These are phyloP conservation scores for Tephrocybe sp. DNA, from an alignment of 768 basidiomycete species.

Conservation along the genomic window DNA sequence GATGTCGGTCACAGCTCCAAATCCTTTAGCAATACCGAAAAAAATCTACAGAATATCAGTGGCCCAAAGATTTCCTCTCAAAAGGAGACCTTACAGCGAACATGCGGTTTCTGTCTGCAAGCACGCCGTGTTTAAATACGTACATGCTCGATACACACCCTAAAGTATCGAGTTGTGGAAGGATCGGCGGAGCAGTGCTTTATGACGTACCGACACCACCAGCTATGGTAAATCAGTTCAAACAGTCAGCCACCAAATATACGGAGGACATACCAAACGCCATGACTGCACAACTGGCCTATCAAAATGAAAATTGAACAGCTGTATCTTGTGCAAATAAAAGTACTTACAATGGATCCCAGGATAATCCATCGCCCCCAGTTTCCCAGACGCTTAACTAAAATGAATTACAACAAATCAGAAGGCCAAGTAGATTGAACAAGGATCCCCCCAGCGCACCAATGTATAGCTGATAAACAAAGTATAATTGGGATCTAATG, in stretches of 20 bases:
- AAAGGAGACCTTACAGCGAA: constrained; percentile 26
- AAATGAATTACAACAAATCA: neutral
- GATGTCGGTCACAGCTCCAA: neutral
- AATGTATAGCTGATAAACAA: constrained; percentile 36
- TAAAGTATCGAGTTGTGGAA: neutral
- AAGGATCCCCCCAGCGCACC: constrained; percentile 19
- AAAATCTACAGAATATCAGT: constrained; percentile 27
- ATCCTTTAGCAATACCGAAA: constrained; percentile 43
- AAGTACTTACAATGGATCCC: constrained; percentile 23
- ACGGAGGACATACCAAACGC: constrained; percentile 24
- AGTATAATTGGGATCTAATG: constrained; percentile 40
- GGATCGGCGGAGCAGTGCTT: neutral
- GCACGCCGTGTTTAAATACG: constrained; percentile 27
- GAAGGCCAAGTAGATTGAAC: neutral
- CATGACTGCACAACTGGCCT: constrained; percentile 23
- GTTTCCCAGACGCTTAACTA: constrained; percentile 24
- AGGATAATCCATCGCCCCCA: constrained; percentile 24
- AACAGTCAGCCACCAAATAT: neutral
- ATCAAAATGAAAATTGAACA: neutral
- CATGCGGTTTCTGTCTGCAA: constrained; percentile 22
- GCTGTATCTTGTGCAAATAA: neutral
- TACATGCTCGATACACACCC: constrained; percentile 33
- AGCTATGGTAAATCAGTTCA: constrained; percentile 10
- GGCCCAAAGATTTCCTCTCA: neutral
- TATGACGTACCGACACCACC: constrained; percentile 23